Conservation (phyloP, 495 filamentous ascomycete species). For the Lasiosphaeriaceae sp. region DNA sequence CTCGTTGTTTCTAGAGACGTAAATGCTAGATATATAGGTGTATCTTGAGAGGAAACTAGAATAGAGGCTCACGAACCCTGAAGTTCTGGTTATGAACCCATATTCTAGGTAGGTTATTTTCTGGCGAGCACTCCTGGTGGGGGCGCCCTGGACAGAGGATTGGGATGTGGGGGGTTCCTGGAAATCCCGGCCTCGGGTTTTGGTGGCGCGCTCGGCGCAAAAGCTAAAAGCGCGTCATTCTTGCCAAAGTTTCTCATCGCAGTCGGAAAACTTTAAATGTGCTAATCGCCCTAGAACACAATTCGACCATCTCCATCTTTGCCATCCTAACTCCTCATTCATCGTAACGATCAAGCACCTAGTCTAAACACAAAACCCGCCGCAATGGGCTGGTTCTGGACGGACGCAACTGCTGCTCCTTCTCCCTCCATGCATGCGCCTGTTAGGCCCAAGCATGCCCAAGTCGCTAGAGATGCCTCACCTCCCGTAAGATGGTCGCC, state of each 20-base stretch:
- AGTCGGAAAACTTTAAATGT: not conserved
- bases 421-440: slow-evolving; percentile 20
- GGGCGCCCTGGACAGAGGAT: not conserved
- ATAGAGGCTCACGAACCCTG: too few relatives aligned
- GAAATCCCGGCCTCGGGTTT: not conserved
- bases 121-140: too few relatives aligned
- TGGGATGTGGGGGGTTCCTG: not conserved
- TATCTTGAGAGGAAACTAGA: too few relatives aligned
- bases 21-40: too few relatives aligned
- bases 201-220: too few relatives aligned
- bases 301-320: not conserved
- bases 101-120: too few relatives aligned
- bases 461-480: slow-evolving; percentile 41
- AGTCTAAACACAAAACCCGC: not conserved
- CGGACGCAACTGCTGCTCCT: slow-evolving; percentile 57
- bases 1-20: too few relatives aligned
- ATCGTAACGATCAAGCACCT: not conserved
- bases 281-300: not conserved
- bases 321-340: not conserved
- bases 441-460: slow-evolving; percentile 19
- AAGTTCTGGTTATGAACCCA: too few relatives aligned
- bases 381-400: slow-evolving; percentile 98
- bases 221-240: slow-evolving; percentile 16
- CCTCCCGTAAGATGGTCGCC: slow-evolving; percentile 61
- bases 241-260: not conserved